These are phyloP conservation scores for Cinnamomum micranthum DNA, from an alignment of 164 flowering plant species.

Conservation along the genomic window DNA sequence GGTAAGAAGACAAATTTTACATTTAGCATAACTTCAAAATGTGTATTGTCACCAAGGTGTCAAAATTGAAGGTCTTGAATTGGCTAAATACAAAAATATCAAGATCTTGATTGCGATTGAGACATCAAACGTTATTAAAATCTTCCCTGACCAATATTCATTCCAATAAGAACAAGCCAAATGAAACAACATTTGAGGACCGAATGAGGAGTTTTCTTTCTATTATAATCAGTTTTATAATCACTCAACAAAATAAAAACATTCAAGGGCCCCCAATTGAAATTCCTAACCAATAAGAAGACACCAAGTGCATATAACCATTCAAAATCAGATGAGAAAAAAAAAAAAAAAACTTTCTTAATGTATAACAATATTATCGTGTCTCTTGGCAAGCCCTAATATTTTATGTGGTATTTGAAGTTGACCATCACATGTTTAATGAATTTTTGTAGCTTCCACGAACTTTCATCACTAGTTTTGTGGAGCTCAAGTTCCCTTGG, in stretches of 20 bases:
- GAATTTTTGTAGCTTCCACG: background rate
- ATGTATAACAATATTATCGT: background rate
- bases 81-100: background rate
- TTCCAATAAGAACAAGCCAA: background rate
- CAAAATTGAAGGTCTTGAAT: background rate
- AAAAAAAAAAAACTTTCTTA: background rate
- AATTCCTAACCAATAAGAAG: background rate
- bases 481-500: background rate
- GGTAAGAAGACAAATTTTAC: background rate
- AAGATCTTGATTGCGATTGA: slow-evolving; percentile 4
- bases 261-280: background rate
- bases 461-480: background rate
- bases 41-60: background rate
- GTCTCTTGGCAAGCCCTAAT: background rate
- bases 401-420: background rate
- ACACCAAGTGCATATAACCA: background rate
- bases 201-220: background rate
- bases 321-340: background rate
- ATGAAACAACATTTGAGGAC: background rate
- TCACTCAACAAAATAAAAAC: background rate
- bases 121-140: background rate
- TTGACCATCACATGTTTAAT: background rate
- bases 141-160: background rate
- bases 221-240: no score
- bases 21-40: no score